Conservation (phyloP, 2,329 filamentous ascomycete species). For the Aureobasidium sp. region DNA sequence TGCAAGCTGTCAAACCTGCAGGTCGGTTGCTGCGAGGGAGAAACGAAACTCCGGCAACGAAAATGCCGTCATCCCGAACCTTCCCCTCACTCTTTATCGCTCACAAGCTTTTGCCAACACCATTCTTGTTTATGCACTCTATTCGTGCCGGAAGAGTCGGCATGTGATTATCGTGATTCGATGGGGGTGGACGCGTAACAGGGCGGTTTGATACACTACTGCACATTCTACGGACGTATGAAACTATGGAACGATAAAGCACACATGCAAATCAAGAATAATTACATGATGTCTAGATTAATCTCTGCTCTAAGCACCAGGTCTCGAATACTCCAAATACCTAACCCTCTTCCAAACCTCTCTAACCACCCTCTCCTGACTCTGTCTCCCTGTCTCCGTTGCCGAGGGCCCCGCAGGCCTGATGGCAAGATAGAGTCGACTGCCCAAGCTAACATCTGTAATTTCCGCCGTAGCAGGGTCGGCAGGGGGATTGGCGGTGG, state of each 20-base stretch:
- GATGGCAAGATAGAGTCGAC: constrained; percentile 62
- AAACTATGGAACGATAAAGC: too few relatives aligned
- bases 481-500: constrained; percentile 61
- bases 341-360: constrained; percentile 65
- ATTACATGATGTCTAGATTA: too few relatives aligned
- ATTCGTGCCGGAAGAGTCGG: not conserved
- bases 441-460: constrained; percentile 52
- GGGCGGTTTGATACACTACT: too few relatives aligned
- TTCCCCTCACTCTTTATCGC: not conserved
- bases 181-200: too few relatives aligned
- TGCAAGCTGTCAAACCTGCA: not conserved
- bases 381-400: constrained; percentile 54
- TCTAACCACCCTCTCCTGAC: constrained; percentile 60
- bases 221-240: too few relatives aligned
- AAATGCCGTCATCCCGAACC: not conserved
- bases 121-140: not conserved
- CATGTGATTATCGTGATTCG: not conserved
- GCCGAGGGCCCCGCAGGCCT: constrained; percentile 56
- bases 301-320: constrained; percentile 44
- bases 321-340: constrained; percentile 56
- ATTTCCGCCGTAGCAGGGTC: constrained; percentile 48
- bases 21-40: not conserved
- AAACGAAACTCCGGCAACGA: not conserved
- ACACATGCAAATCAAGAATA: too few relatives aligned
- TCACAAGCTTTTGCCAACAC: not conserved